Conservation (phyloP, 306 rosid species). For the Sechiopsis laciniata region DNA sequence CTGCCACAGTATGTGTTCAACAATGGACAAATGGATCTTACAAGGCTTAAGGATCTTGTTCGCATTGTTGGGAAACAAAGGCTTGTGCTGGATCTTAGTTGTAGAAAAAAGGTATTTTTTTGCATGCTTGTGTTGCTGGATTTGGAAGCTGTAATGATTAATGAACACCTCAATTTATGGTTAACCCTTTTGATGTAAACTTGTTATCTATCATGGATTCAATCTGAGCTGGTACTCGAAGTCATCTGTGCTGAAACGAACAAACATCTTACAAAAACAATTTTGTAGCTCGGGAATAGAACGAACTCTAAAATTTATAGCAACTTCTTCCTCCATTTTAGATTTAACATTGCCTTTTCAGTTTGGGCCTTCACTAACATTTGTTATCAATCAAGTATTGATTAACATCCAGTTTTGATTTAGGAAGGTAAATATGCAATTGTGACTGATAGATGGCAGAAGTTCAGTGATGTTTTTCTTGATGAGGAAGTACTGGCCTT, state of each 20-base stretch:
- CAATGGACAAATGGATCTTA: conserved; percentile 86
- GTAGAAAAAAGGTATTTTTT: conserved; percentile 75
- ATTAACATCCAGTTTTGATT: conserved; percentile 20
- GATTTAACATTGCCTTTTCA: conserved; percentile 22
- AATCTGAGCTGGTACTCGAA: neutral
- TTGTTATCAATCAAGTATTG: neutral
- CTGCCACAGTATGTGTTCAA: conserved; percentile 69
- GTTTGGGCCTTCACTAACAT: conserved; percentile 15
- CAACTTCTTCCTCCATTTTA: neutral
- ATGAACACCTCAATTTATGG: neutral
- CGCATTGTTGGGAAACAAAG: conserved; percentile 68
- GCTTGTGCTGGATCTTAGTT: conserved; percentile 95
- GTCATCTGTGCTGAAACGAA: neutral
- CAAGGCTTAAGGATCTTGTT: conserved; percentile 73
- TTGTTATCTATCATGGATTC: conserved; percentile 9
- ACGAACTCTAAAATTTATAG: neutral
- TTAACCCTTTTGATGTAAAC: neutral
- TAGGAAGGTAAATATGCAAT: conserved; percentile 83
- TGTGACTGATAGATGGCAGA: conserved; percentile 96
- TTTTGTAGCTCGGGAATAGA: neutral
- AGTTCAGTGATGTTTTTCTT: conserved; percentile 73
- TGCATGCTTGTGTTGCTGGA: neutral
- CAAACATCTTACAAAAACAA: neutral
- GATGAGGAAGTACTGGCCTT: conserved; percentile 50
- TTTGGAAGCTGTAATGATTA: neutral